phyloP scores from a whole-genome alignment of 352 stramenopile species.

The Pythium insidiosum region DNA sequence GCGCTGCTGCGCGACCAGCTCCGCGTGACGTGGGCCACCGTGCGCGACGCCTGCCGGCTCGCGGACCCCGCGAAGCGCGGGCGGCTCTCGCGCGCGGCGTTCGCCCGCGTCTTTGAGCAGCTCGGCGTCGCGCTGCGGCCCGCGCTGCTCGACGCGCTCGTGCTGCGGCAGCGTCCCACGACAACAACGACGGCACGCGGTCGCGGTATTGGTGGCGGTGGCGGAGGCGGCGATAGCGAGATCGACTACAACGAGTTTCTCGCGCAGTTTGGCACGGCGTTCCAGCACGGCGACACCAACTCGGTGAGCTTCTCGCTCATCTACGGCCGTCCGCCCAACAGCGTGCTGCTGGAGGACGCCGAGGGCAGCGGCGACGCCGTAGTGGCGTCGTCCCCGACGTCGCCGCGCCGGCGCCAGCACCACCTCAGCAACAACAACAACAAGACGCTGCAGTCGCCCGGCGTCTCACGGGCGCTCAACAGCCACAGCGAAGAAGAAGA shows the following conservation, averaged over 20 bases:
- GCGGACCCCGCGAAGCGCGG: conserved; percentile 29
- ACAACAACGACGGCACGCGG: conserved; percentile 9
- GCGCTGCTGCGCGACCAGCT: conserved; percentile 32
- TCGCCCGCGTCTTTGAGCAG: conserved; percentile 26
- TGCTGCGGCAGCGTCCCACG: conserved; percentile 19
- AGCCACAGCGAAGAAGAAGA: conserved; percentile 9
- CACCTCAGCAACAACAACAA: conserved; percentile 12
- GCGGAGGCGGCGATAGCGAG: conserved; percentile 9
- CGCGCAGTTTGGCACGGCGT: conserved; percentile 44
- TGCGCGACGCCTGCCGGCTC: conserved; percentile 42
- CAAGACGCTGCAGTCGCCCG: conserved; percentile 45
- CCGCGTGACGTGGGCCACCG: conserved; percentile 36
- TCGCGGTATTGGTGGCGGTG: conserved; percentile 1
- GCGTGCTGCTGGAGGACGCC: conserved; percentile 18
- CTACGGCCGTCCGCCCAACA: conserved; percentile 5
- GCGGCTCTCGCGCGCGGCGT: conserved; percentile 25
- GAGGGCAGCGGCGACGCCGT: neutral
- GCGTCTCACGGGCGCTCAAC: conserved; percentile 27
- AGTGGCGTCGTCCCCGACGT: neutral
- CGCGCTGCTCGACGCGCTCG: conserved; percentile 31
- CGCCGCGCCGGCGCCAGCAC: conserved; percentile 7
- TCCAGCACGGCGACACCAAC: conserved; percentile 60
- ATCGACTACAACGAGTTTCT: conserved; percentile 68
- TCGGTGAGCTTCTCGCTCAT: conserved; percentile 55
- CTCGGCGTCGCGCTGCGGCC: conserved; percentile 23